A percentile compares a stretch with the other conserved stretches of the same genome.
These are phyloP conservation scores for Euphorbia schlechtendalii DNA, from an alignment of 441 rosid genomes.

Conservation along the genomic window DNA sequence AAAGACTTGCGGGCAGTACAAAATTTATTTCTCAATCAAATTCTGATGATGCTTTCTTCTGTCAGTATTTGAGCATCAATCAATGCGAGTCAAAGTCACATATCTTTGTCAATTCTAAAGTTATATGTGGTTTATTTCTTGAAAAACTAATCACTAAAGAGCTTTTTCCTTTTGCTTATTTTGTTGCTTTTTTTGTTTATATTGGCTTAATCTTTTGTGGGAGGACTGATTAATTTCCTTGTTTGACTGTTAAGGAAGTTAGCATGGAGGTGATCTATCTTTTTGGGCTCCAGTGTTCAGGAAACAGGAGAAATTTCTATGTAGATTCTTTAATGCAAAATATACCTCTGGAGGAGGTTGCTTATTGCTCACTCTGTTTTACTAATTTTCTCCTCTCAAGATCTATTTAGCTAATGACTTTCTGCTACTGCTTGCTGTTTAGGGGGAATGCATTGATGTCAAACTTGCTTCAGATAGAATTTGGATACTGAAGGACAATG, in stretches of 20 bases:
- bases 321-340: slow-evolving; percentile 43
- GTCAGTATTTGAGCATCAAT: background rate
- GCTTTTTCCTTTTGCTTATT: background rate
- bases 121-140: background rate
- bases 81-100: slow-evolving; percentile 1
- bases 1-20: background rate
- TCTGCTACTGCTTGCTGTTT: slow-evolving; percentile 22
- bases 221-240: slow-evolving; percentile 17
- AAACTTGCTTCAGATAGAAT: slow-evolving; percentile 63
- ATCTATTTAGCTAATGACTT: slow-evolving; percentile 8
- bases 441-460: slow-evolving; percentile 82
- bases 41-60: background rate
- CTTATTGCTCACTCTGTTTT: slow-evolving; percentile 15
- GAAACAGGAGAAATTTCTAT: slow-evolving; percentile 41
- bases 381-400: background rate
- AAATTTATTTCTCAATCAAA: background rate
- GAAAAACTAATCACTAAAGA: background rate
- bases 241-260: slow-evolving; percentile 42
- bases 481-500: slow-evolving; percentile 68
- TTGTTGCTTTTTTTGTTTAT: background rate
- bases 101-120: background rate
- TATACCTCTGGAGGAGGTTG: slow-evolving; percentile 64
- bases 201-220: slow-evolving; percentile 10
- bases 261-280: slow-evolving; percentile 50
- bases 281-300: slow-evolving; percentile 41